Evolutionary conservation across 208 protist species (phyloP), one percentile per base, ranked within the genome.

Genomic region (Trypanosoma platydactyli): DNA sequence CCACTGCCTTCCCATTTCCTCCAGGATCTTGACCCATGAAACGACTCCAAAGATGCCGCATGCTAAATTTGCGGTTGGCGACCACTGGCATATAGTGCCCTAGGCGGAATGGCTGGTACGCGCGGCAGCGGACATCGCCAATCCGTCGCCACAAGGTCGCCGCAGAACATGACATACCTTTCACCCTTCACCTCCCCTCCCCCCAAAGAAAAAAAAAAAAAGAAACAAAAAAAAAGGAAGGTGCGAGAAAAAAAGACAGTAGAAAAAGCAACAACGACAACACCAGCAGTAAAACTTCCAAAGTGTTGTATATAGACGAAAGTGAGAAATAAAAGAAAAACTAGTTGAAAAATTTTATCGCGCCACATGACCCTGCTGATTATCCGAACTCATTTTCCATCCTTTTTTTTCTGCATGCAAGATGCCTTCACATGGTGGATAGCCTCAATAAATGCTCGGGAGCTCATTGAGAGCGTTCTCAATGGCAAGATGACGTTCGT

Each of bases 11-110:
- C n/a, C 45, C 29, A n/a, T 61, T 20, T 20, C 29, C 56, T 45
- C 41, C 38, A 22, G 42, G 22, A 51, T 61, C 49, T 38, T 40
- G 59, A n/a, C 27, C 33, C 25, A 71, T 51, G 61, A 89, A 89
- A 3, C 72, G 68, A 57, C 81, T 84, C 79, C 83, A 89, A 53
- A 86, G 76, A 52, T 22, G 30, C 27, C 79, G 71, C 25, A 51
- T 73, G 35, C 30, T 50, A 29, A 18, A 67, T 12, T 5, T 24
- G 35, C n/a, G 6, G 16, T 30, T 48, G 33, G 24, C 20, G 16
- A 11, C 18, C 22, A 1, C 1, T 12, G 58, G 45, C 3, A 41
- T 12, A 22, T 24, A 41, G 4, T 0, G 22, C 58, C 12, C 15
- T n/a, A 63, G 25, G 58, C 44, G 44, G 12, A 66, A 16, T 54